Evolutionary conservation across 495 filamentous ascomycete species (phyloP).

Genomic region (Aspergillus homomorphus): DNA sequence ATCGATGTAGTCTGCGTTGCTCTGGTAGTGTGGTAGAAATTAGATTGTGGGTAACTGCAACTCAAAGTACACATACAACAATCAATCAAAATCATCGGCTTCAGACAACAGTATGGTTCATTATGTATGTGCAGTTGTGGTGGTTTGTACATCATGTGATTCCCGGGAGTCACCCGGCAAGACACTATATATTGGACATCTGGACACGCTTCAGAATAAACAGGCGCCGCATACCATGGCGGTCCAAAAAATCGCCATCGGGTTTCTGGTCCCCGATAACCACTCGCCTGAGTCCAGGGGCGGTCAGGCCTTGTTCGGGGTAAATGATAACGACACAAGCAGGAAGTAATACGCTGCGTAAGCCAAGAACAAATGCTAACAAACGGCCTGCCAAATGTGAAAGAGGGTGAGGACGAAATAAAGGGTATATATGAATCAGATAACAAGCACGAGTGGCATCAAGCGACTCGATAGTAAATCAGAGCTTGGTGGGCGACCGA

Average conservation of each 20-base stretch:
- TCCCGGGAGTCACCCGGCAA: neutral
- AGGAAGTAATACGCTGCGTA: neutral
- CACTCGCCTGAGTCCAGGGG: neutral
- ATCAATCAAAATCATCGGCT: neutral
- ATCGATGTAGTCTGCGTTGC: no score
- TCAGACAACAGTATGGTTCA: neutral
- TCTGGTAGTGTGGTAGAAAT: no score
- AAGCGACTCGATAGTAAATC: conserved; percentile 14
- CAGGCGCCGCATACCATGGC: no score
- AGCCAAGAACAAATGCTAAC: neutral
- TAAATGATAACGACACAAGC: neutral
- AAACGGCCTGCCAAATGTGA: neutral
- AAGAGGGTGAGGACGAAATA: conserved; percentile 1
- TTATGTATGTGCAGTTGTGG: conserved; percentile 1
- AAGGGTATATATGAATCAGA: conserved; percentile 17
- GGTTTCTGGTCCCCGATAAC: neutral
- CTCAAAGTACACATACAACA: neutral
- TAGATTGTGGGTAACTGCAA: neutral
- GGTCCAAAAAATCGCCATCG: neutral
- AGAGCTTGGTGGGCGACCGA: neutral
- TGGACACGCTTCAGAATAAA: no score
- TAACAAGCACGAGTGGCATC: conserved; percentile 13
- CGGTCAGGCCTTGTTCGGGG: no score
- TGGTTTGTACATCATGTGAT: conserved; percentile 5
- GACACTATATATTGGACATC: neutral